Evolutionary conservation across 1,139 yeast species (phyloP).

Genomic region (Komagataea norvegica): DNA sequence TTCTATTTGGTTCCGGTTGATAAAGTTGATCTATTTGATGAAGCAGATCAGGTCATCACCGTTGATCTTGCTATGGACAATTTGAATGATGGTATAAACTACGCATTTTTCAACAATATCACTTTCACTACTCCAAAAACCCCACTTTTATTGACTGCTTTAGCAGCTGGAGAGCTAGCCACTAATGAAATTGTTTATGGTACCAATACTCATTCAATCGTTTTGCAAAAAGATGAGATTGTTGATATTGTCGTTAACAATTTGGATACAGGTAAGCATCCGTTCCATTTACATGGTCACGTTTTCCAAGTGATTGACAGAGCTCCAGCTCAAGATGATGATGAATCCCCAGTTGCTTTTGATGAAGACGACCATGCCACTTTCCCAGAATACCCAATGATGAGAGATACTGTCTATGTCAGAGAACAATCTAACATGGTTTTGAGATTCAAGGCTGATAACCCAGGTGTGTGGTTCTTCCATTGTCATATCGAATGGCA

Average conservation of each 20-base stretch:
- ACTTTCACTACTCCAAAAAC: constrained; percentile 77
- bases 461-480: constrained; percentile 92
- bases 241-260: constrained; percentile 68
- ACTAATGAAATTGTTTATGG: constrained; percentile 65
- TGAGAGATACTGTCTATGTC: constrained; percentile 64
- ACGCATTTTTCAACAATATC: constrained; percentile 84
- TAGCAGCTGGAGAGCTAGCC: constrained; percentile 60
- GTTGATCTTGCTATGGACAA: constrained; percentile 75
- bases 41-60: constrained; percentile 61
- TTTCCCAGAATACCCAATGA: constrained; percentile 63
- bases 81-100: constrained; percentile 76
- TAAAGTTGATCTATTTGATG: constrained; percentile 48
- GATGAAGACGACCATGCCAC: constrained; percentile 45
- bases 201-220: constrained; percentile 67
- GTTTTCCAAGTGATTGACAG: constrained; percentile 64
- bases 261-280: constrained; percentile 73
- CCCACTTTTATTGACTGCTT: constrained; percentile 73
- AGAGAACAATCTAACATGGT: constrained; percentile 66
- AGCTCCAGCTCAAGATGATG: constrained; percentile 46
- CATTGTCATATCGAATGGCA: constrained; percentile 97
- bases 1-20: constrained; percentile 56
- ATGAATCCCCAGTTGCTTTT: constrained; percentile 45
- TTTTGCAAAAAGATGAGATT: constrained; percentile 63
- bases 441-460: constrained; percentile 69
- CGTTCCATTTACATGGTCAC: constrained; percentile 88